Base-by-base conservation (phyloP, 2,329 filamentous ascomycete species). In the Neonectria sp. region DNA sequence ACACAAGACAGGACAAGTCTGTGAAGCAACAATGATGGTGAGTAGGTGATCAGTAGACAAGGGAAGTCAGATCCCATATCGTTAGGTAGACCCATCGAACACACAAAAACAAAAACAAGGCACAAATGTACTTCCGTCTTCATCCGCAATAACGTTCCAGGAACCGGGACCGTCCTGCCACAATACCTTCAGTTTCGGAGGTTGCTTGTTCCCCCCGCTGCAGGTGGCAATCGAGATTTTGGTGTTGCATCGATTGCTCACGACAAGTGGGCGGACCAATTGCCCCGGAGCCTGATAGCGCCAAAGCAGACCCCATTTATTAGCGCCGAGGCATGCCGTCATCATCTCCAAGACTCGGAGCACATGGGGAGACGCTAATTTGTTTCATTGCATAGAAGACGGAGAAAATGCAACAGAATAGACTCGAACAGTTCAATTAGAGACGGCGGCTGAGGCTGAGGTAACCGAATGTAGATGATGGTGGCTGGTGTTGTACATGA, bases 151-250 rank as follows among this genome's bases (percentile, higher is more conserved):
- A 29, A 29, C n/a, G 48, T 31, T 25, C 48, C 48, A 31, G 25
- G 48, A n/a, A 17, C 48, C 25, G 13, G 27, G 48, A 3, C 4
- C 15, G 8, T 51, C 8, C n/a, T 27, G 48, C 25, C 25, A 51
- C 15, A 49, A 49, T 25, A 49, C 46, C 13, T 25, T 27, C 46
- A 27, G 15, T 24, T 51, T 29, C 2, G 13, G 25, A 2, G 5
- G 46, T 51, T 12, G 24, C 46, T 51, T 51, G 24, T 29, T n/a
- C 25, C 13, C 51, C 29, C 51, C 51, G 51, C 51, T 31, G 31
- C 51, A 53, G n/a, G 21, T 53, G n/a, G 51, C 51, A 31, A 53
- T 53, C 51, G 51, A 11, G 51, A 33, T 13, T 53, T 53, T 35
- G 31, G 51, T 35, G 11, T 21, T 21, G 11, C 29, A 53, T 53